phyloP scores from a whole-genome alignment of 2,329 filamentous ascomycete species.

The Apiospora arundinis region DNA sequence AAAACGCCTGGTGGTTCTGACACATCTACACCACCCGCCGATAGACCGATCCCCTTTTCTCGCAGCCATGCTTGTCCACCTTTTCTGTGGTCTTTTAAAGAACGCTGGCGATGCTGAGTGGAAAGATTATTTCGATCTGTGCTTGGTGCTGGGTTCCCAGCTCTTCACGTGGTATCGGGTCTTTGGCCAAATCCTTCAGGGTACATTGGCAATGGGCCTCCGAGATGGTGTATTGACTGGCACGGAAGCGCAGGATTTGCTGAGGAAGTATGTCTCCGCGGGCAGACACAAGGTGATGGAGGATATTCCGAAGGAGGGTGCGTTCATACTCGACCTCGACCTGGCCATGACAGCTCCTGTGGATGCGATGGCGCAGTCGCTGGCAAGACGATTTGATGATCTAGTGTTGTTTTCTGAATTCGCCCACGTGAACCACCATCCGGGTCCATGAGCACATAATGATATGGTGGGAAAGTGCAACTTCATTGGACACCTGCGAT shows the following conservation, averaged over 20 bases:
- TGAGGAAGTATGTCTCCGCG: not conserved
- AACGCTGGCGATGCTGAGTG: slow-evolving; percentile 1
- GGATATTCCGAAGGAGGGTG: not conserved
- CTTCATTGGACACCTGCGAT: not conserved
- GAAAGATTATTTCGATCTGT: slow-evolving; percentile 6
- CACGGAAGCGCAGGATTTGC: not conserved
- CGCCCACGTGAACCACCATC: not conserved
- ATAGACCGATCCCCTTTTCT: not conserved
- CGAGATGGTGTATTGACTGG: not conserved
- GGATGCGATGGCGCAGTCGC: not conserved
- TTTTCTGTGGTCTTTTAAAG: not conserved
- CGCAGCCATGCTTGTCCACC: not conserved
- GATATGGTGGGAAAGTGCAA: not conserved
- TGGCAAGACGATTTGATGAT: slow-evolving; percentile 10
- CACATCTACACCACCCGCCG: slow-evolving; percentile 14
- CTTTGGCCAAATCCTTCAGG: not conserved
- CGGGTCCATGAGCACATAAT: not conserved
- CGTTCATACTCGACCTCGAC: slow-evolving; percentile 17
- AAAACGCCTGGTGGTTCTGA: slow-evolving; percentile 7
- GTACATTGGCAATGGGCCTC: not conserved
- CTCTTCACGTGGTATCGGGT: not conserved
- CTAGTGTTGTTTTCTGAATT: slow-evolving; percentile 13
- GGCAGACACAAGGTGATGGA: not conserved
- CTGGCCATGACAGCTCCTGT: slow-evolving; percentile 1
- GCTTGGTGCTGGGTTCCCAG: not conserved